Evolutionary conservation across 371 early-diverging fungal species (phyloP), one percentile per base, ranked within the genome.

Genomic region (Mucor irregularis): DNA sequence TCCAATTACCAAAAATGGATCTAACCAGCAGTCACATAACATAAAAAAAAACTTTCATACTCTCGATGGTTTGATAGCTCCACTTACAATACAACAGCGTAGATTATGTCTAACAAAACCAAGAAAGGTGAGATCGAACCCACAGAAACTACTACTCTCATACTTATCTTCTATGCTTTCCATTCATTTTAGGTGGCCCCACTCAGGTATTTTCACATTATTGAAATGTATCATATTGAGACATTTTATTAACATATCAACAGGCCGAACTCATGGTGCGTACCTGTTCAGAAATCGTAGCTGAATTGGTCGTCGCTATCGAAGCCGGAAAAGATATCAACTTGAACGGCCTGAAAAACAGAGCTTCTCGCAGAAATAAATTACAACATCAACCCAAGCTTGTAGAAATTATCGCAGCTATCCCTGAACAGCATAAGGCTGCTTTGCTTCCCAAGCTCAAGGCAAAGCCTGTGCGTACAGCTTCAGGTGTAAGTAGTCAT

Each of bases 381-480:
- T 79, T 97, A 10, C 79, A 80, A 42, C 83, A 88, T 42, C 95
- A 93, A 67, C 99, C 99, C 4, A 90, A 93, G 53, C 84, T 99
- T 14, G 96, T 97, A n/a, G 99, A 99, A 71, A 99, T 99, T 47
- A 96, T 99, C 53, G 92, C 98, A 9, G 96, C 96, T 19, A 97
- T 99, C 56, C 99, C 99, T 0, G 93, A 95, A 59, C 91, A 97
- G 59, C 89, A 99, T 76, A 89, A 86, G 49, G 78, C 87, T 22
- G 81, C 78, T 25, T 81, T 99, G 10, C 78, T 99, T 31, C 93
- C 96, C 1, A 84, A 86, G 53, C 80, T 99, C 10, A 89, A 91
- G 60, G 99, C 98, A 33, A 99, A 99, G 76, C 99, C 99, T 11
- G 88, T 99, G 43, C 82, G 99, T 62, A 99, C 99, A 2, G 99